phyloP scores from a whole-genome alignment of 2,329 filamentous ascomycete genomes.

The Phyllosticta citrichinensis region DNA sequence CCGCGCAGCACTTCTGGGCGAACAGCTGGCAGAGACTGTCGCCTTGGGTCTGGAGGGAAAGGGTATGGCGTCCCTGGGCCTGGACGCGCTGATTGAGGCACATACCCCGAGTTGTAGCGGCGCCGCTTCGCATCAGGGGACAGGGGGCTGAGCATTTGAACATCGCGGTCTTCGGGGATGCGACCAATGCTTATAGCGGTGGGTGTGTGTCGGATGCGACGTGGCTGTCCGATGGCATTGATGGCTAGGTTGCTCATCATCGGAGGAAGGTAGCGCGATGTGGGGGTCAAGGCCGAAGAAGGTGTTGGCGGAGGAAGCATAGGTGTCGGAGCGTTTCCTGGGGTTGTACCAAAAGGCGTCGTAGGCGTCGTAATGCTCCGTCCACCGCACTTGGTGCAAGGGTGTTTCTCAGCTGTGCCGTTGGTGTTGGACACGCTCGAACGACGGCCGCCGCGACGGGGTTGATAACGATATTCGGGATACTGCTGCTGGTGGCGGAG shows the following conservation, averaged over 20 bases:
- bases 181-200: conserved; percentile 13
- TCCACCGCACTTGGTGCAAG: conserved; percentile 64
- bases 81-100: conserved; percentile 39
- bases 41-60: conserved; percentile 21
- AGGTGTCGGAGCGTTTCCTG: conserved; percentile 33
- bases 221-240: conserved; percentile 21
- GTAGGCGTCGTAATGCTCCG: conserved; percentile 53
- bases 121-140: conserved; percentile 27
- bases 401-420: conserved; percentile 33
- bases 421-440: conserved; percentile 11
- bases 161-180: conserved; percentile 2
- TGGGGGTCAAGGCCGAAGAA: conserved; percentile 23
- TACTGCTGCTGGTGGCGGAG: conserved; percentile 79
- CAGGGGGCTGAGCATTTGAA: conserved; percentile 13
- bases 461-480: conserved; percentile 90
- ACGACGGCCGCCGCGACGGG: conserved; percentile 48
- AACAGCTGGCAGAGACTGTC: conserved; percentile 26
- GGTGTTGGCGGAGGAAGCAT: conserved; percentile 29
- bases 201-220: conserved; percentile 1
- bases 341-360: conserved; percentile 37
- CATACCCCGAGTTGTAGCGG: conserved; percentile 20
- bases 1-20: conserved; percentile 23
- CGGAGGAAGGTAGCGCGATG: conserved; percentile 23
- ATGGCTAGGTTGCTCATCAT: conserved; percentile 33
- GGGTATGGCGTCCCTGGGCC: conserved; percentile 46